Base-by-base conservation (phyloP, 2,329 filamentous ascomycete genomes). In the Paramyrothecium roridum region DNA sequence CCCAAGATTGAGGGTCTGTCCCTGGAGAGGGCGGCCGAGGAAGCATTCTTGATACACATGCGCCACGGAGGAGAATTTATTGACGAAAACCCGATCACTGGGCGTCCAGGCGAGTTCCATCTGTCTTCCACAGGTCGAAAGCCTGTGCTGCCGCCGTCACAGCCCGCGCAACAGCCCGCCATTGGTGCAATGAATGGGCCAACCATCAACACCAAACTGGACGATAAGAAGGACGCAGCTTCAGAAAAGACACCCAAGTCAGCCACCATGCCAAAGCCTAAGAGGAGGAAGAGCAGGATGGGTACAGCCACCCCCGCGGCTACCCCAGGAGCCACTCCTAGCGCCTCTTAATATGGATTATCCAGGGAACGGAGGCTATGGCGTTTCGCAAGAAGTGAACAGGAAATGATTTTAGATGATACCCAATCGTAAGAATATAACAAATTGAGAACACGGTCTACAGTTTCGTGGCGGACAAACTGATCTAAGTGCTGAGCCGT, bases 11-110 rank as follows among this genome's bases (percentile, higher is more conserved):
- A 75, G 40, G 70, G 75, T 54, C 63, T 68, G 1, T 72, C 70
- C 1, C 67, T 80, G 3, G 74, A 81, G 56, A 74, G 77, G 16
- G 68, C 82, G 3, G 76, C 84, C 2, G 82, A 86, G 60, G 82
- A 86, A 61, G 81, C 84, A 0, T 80, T 85, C 58, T 70, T 76
- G 61, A 75, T 83, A 45, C 82, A 85, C 60, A 74, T 83, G 69
- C 78, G 77, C 58, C 83, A 81, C 61, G 85, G 84, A 40, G 80
- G 83, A 50, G 84, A 88, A 59, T 88, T 85, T 65, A 82, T 88
- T 70, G 83, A 88, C 68, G 83, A 87, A 67, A 88, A 86, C 60
- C 84, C 85, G 46, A 87, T 88, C 62, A 87, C 84, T 1, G 85
- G 86, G 50, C 78, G 80, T 30, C 85, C 85, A 1, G 85, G 85